phyloP scores from a whole-genome alignment of 2,329 filamentous ascomycete genomes.

The Nemania abortiva region DNA sequence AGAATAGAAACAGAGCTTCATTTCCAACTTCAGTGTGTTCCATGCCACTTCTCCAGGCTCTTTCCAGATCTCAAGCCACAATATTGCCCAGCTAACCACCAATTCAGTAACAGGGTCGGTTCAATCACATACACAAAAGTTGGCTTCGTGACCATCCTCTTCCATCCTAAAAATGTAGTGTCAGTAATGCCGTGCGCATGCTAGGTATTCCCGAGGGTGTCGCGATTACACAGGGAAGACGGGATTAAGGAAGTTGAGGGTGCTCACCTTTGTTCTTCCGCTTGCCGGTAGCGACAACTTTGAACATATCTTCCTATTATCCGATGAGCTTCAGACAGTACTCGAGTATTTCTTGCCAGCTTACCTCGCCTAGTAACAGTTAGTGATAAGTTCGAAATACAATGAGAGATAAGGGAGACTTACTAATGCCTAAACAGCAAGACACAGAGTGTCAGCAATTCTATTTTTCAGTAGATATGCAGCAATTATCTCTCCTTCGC shows the following conservation, averaged over 20 bases:
- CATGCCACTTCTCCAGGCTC: neutral
- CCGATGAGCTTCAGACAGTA: conserved; percentile 1
- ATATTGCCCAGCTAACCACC: neutral
- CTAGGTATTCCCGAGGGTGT: neutral
- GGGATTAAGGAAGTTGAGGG: conserved; percentile 43
- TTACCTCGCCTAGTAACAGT: conserved; percentile 33
- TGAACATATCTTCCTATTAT: conserved; percentile 79
- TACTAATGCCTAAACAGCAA: conserved; percentile 64
- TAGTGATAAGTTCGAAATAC: conserved; percentile 8
- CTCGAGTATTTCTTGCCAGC: neutral
- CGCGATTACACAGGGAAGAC: conserved; percentile 42
- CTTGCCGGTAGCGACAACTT: conserved; percentile 90
- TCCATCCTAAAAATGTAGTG: conserved; percentile 61
- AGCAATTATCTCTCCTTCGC: neutral
- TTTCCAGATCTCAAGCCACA: neutral
- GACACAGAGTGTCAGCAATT: conserved; percentile 10
- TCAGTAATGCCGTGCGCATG: conserved; percentile 4
- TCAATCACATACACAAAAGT: conserved; percentile 36
- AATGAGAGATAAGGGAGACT: conserved; percentile 53
- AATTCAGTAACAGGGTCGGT: neutral
- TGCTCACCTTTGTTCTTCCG: conserved; percentile 73
- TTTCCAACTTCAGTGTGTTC: neutral
- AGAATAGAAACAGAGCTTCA: too few relatives aligned
- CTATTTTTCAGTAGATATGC: neutral
- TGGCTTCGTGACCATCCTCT: conserved; percentile 38